Evolutionary conservation across 345 rosid genomes (phyloP), one percentile per base, ranked within the genome.

Genomic region (Brassica cretica): DNA sequence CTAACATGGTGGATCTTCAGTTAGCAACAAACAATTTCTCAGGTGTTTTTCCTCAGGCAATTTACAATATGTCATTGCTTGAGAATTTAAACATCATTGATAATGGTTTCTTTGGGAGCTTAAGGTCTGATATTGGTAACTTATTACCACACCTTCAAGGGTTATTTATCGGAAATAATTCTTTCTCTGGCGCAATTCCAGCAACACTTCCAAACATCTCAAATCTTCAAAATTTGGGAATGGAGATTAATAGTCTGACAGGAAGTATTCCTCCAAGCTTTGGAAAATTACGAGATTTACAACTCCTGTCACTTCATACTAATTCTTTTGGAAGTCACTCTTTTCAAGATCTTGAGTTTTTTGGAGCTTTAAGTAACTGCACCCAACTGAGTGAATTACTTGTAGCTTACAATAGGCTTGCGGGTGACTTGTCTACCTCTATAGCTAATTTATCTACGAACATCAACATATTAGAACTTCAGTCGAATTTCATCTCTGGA

Each of bases 41-140:
- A 5, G 78, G 78, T 6, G 67, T 5, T 37, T 32, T 80, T 8
- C 79, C 83, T n/a, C 51, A 76, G 0, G 74, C 80, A 0, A 21
- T 86, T 0, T 82, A 15, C 81, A 85, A 87, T 72, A 72, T 73
- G 6, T 79, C 86, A 14, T 71, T 81, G 1, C 0, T 80, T 10
- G 7, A 8, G 6, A 0, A 0, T 0, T 8, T 85, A 0, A 24
- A 51, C 0, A 1, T 68, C 0, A 5, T 32, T 0, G 0, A 0
- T 0, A 87, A 83, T 7, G 21, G 21, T 0, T 29, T 87, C 30
- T 7, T 12, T 3, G 87, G 88, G 8, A 70, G 8, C n/a, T 77
- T 87, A 12, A 78, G 85, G 8, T 4, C 60, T 4, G 24, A 12
- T 8, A 10, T 80, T 10, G 80, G 78, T 63, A 8, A 27, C 9